Conservation (phyloP, 345 rosid species). For the Xanthoceras sorbifolium region DNA sequence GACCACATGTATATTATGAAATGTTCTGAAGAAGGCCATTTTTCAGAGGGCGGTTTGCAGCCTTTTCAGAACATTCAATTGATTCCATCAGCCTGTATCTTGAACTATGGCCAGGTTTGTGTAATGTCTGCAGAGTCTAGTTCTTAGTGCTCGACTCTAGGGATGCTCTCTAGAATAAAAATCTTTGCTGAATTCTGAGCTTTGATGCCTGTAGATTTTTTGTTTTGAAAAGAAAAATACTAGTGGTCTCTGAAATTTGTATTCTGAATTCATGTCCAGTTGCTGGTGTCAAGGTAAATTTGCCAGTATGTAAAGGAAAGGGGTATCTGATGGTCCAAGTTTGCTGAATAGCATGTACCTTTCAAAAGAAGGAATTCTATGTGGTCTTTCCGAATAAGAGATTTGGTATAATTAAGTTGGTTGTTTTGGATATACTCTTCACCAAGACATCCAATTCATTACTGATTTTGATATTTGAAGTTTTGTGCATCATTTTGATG, state of each 20-base stretch:
- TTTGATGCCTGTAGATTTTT: neutral
- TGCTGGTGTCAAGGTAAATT: neutral
- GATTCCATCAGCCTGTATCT: conserved; percentile 34
- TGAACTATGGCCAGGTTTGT: conserved; percentile 41
- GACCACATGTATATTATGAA: conserved; percentile 37
- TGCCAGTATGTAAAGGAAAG: neutral
- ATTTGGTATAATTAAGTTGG: neutral
- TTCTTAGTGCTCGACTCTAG: neutral
- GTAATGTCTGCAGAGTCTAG: neutral
- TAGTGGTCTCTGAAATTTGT: neutral
- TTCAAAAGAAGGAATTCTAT: no score
- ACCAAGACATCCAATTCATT: neutral
- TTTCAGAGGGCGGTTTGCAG: conserved; percentile 31
- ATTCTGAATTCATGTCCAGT: neutral
- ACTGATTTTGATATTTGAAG: neutral
- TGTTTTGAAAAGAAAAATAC: neutral
- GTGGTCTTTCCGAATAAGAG: no score
- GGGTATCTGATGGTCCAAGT: neutral
- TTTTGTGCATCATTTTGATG: neutral
- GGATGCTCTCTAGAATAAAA: neutral
- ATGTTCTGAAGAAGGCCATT: conserved; percentile 27
- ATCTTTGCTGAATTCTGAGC: neutral
- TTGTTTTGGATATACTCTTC: neutral
- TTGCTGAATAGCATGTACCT: neutral
- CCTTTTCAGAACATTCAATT: conserved; percentile 30